Base-by-base conservation (phyloP, 345 rosid genomes). In the Camelina hispida region DNA sequence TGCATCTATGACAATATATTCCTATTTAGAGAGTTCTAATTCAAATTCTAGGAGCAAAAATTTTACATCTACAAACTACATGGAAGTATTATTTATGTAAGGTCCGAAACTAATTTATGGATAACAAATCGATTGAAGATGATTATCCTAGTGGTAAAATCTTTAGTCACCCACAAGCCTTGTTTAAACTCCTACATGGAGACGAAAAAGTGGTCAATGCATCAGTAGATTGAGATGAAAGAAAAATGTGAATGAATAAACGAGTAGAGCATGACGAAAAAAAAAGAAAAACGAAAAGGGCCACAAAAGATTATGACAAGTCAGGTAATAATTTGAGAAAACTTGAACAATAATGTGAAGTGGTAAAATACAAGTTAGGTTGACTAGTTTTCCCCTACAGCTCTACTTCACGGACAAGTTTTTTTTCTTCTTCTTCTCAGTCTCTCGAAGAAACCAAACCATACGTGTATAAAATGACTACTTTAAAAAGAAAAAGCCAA, bases 401-500 rank as follows among this genome's bases (percentile, higher is more conserved):
- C 43, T 48, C 23, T 37, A 68, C 23, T 37, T 38, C 51, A 68
- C n/a, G 57, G 30, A 65, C 17, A 23, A 3, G 17, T 1, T 22
- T 37, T 58, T 34, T 7, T 7, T 34, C 0, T 34, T 6, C 37
- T 34, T 53, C 13, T 32, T 54, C 65, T 43, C 53, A 17, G 77
- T 64, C 71, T 64, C 71, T 56, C 10, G 20, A 56, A 12, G 44
- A 35, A 57, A 57, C 47, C 59, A 35, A 57, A 48, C 47, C 59
- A 44, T 66, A 59, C 46, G 18, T 47, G 52, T 38, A 66, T 34
- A 47, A 35, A 9, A 40, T 66, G 78, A 66, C 69, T 71, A 80
- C 75, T 57, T 47, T n/a, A n/a, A 20, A 12, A 7, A 61, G 23
- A 20, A 43, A 72, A 73, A 28, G 88, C 88, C 88, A 86, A 84